Conservation (phyloP, 192 early-diverging fungal genomes). For the Coemansia reversa region DNA sequence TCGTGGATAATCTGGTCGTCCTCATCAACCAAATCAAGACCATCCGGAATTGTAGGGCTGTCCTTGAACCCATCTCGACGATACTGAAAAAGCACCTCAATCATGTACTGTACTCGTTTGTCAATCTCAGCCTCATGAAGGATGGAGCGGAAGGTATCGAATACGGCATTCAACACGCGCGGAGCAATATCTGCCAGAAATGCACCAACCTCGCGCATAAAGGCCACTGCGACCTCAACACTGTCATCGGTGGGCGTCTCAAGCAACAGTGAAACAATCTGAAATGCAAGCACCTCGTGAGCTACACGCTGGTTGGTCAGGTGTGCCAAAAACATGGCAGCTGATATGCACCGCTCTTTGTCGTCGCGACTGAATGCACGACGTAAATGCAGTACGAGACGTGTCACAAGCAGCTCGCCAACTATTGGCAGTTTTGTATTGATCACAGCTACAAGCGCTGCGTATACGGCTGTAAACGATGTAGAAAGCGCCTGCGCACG, state of each 20-base stretch:
- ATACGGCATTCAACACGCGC: slow-evolving; percentile 76
- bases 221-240: slow-evolving; percentile 92
- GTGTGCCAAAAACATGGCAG: slow-evolving; percentile 86
- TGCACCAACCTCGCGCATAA: slow-evolving; percentile 86
- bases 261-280: slow-evolving; percentile 80
- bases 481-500: slow-evolving; percentile 84
- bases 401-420: slow-evolving; percentile 81
- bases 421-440: slow-evolving; percentile 93
- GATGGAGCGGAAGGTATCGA: slow-evolving; percentile 88
- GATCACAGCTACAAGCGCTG: slow-evolving; percentile 79
- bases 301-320: slow-evolving; percentile 88
- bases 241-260: slow-evolving; percentile 90
- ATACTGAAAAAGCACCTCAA: slow-evolving; percentile 94
- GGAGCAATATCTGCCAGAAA: slow-evolving; percentile 77
- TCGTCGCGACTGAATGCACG: slow-evolving; percentile 89
- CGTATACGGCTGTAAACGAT: slow-evolving; percentile 91
- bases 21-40: slow-evolving; percentile 88
- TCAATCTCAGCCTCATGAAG: slow-evolving; percentile 93
- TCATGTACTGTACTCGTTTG: slow-evolving; percentile 94
- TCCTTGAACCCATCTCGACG: slow-evolving; percentile 93
- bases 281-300: slow-evolving; percentile 85
- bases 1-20: slow-evolving; percentile 95
- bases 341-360: slow-evolving; percentile 80
- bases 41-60: slow-evolving; percentile 70
- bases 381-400: slow-evolving; percentile 86